Conservation (phyloP, 805 yeast genomes). For the Clavispora vitiphila region DNA sequence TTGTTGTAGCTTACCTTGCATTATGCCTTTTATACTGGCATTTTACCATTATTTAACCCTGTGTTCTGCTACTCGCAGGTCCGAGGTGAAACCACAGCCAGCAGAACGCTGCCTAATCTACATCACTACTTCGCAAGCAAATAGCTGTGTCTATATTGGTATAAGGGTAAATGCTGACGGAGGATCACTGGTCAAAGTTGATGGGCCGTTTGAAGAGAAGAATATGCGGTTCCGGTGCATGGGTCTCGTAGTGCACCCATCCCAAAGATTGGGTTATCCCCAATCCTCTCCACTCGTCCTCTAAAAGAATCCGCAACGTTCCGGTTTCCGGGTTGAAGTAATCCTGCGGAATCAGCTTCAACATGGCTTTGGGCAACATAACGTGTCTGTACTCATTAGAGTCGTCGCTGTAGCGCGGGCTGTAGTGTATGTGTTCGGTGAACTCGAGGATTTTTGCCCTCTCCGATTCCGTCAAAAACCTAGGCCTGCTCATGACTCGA, state of each 20-base stretch:
- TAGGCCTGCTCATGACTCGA: slow-evolving; percentile 33
- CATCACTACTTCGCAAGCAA: no score
- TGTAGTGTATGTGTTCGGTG: slow-evolving; percentile 90
- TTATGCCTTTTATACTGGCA: no score
- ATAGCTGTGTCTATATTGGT: background rate
- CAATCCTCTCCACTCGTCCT: slow-evolving; percentile 98
- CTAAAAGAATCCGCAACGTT: slow-evolving; percentile 80
- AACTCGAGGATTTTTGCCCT: slow-evolving; percentile 83
- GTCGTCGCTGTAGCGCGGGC: slow-evolving; percentile 91
- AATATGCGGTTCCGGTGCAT: slow-evolving; percentile 97
- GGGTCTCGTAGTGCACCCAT: slow-evolving; percentile 97
- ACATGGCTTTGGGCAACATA: slow-evolving; percentile 92
- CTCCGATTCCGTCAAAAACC: slow-evolving; percentile 79
- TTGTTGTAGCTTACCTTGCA: no score
- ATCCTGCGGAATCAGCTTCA: slow-evolving; percentile 89
- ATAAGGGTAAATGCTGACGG: background rate
- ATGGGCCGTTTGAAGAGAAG: slow-evolving; percentile 70
- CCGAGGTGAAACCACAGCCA: no score
- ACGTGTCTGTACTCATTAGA: slow-evolving; percentile 93
- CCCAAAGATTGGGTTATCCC: slow-evolving; percentile 97
- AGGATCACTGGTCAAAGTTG: slow-evolving; percentile 41
- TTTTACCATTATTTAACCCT: no score
- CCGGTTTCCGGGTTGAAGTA: slow-evolving; percentile 93
- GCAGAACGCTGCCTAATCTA: no score
- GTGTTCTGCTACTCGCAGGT: no score